Base-by-base conservation (phyloP, 768 basidiomycete species). In the Mycena metata region DNA sequence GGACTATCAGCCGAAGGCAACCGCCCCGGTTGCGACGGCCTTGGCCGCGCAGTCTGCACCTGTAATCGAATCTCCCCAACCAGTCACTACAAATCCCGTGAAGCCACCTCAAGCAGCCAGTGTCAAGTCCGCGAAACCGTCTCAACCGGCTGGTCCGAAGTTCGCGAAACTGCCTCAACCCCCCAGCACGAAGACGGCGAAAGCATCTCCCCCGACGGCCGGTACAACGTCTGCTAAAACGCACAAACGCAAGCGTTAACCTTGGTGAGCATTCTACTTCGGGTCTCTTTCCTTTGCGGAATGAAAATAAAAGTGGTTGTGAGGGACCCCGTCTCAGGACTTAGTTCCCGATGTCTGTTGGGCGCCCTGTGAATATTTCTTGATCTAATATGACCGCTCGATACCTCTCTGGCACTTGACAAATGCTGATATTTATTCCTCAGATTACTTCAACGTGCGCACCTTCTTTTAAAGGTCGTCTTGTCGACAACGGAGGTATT, bases 351-450 rank as follows among this genome's bases (percentile, higher is more conserved):
- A 69, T 77, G 76, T 75, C 72, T 69, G 77, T 80, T 72, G 78
- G 90, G 85, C 77, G 79, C 83, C 85, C 89, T 16, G 45, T 89
- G 92, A 88, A 79, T 79, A 69, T 78, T 84, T 85, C 93, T 95
- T 95, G 93, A 95, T 95, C 93, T 95, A 95, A 95, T 94, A 90
- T 94, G 93, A 95, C 86, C 80, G 73, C 69, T 56, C 33, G 6
- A 43, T 45, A 5, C 50, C 36, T 35, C 19, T n/a, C 41, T 42
- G 21, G 19, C 67, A 30, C 39, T 55, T 45, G 36, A 24, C 54
- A 11, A 43, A 33, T 23, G 46, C 66, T 60, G 24, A 64, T 47
- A 41, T 36, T 8, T 39, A 15, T 39, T 39, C 2, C 39, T 15
- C 39, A 39, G 39, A 39, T 39, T 4, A 15, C 15, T 10, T 39